These are phyloP conservation scores for Plasmodium ovale DNA, from an alignment of 169 alveolate genomes.

Conservation along the genomic window DNA sequence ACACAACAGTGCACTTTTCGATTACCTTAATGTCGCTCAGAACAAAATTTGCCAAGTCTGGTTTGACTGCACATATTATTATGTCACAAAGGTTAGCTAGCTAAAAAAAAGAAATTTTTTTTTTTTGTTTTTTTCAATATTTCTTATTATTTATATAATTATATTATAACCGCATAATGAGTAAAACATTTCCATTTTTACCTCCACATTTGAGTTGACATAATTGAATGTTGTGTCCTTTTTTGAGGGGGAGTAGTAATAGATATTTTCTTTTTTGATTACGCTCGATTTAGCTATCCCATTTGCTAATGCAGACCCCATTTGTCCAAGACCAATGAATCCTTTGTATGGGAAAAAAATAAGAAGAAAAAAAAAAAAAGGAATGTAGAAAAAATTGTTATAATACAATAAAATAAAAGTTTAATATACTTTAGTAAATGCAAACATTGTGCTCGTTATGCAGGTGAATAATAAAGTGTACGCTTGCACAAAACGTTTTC, in stretches of 20 bases:
- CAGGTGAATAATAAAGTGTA: background rate
- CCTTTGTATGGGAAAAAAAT: conserved; percentile 27
- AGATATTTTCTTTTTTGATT: conserved; percentile 41
- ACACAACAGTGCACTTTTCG: background rate
- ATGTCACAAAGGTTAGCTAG: conserved; percentile 27
- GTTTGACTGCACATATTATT: conserved; percentile 73
- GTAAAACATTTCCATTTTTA: background rate
- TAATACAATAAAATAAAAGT: background rate
- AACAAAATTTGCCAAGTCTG: conserved; percentile 52
- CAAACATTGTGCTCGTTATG: background rate
- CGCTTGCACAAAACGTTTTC: background rate
- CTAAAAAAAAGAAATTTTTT: conserved; percentile 16
- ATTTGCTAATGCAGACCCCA: conserved; percentile 76
- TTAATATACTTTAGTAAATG: background rate
- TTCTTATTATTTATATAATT: too few relatives aligned
- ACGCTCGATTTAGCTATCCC: conserved; percentile 44
- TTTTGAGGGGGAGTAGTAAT: conserved; percentile 40
- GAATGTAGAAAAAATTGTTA: background rate
- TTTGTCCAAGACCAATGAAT: conserved; percentile 66
- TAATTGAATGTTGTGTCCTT: conserved; percentile 16
- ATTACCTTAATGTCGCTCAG: conserved; percentile 50
- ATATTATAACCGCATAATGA: background rate
- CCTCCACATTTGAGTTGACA: conserved; percentile 26
- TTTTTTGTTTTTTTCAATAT: background rate
- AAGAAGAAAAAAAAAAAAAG: conserved; percentile 6